Evolutionary conservation across 345 rosid species (phyloP), one percentile per base, ranked within the genome.

Genomic region (Heritiera fomes): DNA sequence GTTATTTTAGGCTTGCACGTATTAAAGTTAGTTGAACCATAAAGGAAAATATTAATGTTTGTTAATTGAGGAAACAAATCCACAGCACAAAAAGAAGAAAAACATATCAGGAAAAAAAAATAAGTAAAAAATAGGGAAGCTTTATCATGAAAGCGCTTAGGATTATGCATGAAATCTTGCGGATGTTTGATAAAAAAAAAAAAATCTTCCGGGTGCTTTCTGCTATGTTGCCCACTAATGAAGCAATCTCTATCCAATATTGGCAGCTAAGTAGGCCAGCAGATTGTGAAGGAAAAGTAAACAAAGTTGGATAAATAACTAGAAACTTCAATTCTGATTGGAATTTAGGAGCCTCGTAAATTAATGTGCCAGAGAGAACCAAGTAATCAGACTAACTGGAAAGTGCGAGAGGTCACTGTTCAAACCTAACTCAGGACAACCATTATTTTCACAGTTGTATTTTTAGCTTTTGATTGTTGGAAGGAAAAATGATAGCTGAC

Each of bases 1-100:
- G n/a, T 32, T n/a, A 63, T 63, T 62, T 62, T 30, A 41, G 30
- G 49, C 71, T 52, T 67, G 50, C 71, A n/a, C 30, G 71, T 63
- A 34, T 12, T 32, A 7, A 64, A 15, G 49, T 67, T 43, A 17
- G 71, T 43, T 67, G 71, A 67, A 67, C 50, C 6, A 34, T 34
- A 32, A 23, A 23, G 28, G 28, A 23, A 23, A 23, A 30, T 7
- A 30, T 30, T 4, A 62, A 32, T 5, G 41, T 62, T 62, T 11
- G 7, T 12, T 17, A 66, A 17, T 17, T 7, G 13, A 10, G 13
- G 6, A 66, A 66, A n/a, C 30, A 67, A 41, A 63, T 12, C 40
- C 15, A 63, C 12, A 61, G 8, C 12, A 40, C 38, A 3, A 1
- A 1, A 67, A 67, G 5, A 40, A 40, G 0, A 40, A 40, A 40